A percentile compares a stretch with the other conserved stretches of the same genome.
Evolutionary conservation across 306 rosid genomes (phyloP).

Genomic region (Quercus glauca): DNA sequence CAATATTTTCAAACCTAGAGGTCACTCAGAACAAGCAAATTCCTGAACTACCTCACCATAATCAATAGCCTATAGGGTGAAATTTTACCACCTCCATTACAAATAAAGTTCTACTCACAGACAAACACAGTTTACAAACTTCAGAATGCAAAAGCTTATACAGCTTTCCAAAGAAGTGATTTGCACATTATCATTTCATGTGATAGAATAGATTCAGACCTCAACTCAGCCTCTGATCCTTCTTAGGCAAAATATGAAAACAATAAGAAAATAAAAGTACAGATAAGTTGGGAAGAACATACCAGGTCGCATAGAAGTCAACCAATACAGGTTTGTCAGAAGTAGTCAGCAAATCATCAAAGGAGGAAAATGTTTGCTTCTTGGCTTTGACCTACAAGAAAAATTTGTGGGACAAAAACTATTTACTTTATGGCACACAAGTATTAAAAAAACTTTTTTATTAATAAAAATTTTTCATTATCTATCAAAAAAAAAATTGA

Average conservation of each 20-base stretch:
- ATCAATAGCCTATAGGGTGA: not conserved
- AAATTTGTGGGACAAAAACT: not conserved
- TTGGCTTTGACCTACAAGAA: conserved; percentile 71
- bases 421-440: not conserved
- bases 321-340: conserved; percentile 81
- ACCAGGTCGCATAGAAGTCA: conserved; percentile 99
- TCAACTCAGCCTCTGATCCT: not conserved
- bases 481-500: no score
- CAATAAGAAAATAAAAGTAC: not conserved
- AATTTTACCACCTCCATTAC: not conserved
- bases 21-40: not conserved
- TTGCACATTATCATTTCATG: not conserved
- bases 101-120: not conserved
- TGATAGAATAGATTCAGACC: not conserved
- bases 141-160: not conserved
- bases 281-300: conserved; percentile 12
- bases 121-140: not conserved
- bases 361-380: conserved; percentile 75
- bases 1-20: not conserved
- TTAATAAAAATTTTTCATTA: not conserved
- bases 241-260: not conserved
- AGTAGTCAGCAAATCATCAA: conserved; percentile 75
- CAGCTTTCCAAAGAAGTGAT: not conserved
- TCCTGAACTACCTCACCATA: not conserved
- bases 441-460: not conserved